A percentile compares a stretch with the other conserved stretches of the same genome.
phyloP scores from a whole-genome alignment of 176 grass and related monocot genomes.

The Puccinellia tenuiflora region DNA sequence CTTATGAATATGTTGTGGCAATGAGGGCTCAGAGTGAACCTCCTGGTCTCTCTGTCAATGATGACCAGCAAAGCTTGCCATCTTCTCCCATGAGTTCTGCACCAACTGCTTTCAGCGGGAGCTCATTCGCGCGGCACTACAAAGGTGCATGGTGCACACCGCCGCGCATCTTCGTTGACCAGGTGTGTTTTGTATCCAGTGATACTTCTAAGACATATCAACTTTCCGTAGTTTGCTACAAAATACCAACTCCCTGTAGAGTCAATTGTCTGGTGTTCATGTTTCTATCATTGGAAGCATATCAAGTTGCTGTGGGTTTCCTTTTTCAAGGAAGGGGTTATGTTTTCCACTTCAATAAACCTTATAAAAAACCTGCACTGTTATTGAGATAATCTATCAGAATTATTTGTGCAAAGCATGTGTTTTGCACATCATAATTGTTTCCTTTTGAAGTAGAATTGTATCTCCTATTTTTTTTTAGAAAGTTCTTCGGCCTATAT shows the following conservation, averaged over 20 bases:
- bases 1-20: constrained; percentile 96
- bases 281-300: constrained; percentile 6
- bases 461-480: not conserved
- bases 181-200: constrained; percentile 28
- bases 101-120: constrained; percentile 88
- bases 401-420: constrained; percentile 10
- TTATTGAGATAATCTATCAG: constrained; percentile 1
- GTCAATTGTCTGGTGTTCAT: not conserved
- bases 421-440: not conserved
- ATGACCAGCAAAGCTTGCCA: constrained; percentile 59
- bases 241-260: not conserved
- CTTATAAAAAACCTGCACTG: constrained; percentile 7
- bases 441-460: constrained; percentile 5
- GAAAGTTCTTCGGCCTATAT: not conserved
- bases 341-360: constrained; percentile 22
- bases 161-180: constrained; percentile 91
- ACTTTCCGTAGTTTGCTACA: not conserved
- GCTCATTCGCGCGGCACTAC: constrained; percentile 80
- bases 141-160: constrained; percentile 99
- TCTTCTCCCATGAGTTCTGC: constrained; percentile 92
- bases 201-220: constrained; percentile 2
- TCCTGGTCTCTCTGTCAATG: constrained; percentile 56
- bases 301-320: not conserved
- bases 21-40: constrained; percentile 95
- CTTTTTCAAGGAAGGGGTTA: not conserved